Evolutionary conservation across 169 alveolate species (phyloP).

Genomic region (Toxoplasma gondii): DNA sequence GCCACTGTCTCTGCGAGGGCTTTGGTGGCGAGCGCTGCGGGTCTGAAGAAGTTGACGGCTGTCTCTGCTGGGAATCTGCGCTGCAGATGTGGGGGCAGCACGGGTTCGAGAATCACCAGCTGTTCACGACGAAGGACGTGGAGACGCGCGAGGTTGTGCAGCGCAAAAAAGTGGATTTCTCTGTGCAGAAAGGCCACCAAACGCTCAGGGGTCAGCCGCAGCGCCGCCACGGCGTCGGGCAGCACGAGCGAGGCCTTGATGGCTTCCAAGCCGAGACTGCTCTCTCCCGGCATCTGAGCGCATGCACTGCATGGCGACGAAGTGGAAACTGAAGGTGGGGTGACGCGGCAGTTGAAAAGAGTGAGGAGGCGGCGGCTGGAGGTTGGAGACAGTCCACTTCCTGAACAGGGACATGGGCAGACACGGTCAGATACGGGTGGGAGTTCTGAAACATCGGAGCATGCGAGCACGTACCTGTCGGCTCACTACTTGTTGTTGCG

Average conservation of each 20-base stretch:
- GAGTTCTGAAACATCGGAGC: too few species aligned
- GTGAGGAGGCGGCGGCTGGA: conserved; percentile 31
- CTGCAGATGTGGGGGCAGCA: neutral
- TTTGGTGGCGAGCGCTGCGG: neutral
- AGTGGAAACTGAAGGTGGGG: neutral
- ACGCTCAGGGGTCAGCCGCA: conserved; percentile 11
- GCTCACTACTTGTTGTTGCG: too few species aligned
- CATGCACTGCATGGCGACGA: neutral
- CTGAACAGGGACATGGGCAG: neutral
- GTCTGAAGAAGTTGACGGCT: neutral
- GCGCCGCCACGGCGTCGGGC: neutral
- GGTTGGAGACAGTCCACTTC: neutral
- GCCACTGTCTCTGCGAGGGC: neutral
- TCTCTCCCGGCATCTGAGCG: neutral
- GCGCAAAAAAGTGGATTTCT: neutral
- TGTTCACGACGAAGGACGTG: neutral
- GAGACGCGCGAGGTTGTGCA: neutral
- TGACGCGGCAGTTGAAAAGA: conserved; percentile 4
- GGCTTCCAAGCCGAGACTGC: neutral
- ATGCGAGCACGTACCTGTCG: too few species aligned
- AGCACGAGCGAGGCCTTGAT: neutral
- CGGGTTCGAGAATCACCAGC: neutral
- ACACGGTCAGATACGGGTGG: neutral
- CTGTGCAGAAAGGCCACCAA: neutral
- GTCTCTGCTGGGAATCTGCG: neutral